Percentiles rank a stretch among this genome's conserved stretches.
phyloP scores from a whole-genome alignment of 768 basidiomycete species.

The Pleurotus ostreatus region DNA sequence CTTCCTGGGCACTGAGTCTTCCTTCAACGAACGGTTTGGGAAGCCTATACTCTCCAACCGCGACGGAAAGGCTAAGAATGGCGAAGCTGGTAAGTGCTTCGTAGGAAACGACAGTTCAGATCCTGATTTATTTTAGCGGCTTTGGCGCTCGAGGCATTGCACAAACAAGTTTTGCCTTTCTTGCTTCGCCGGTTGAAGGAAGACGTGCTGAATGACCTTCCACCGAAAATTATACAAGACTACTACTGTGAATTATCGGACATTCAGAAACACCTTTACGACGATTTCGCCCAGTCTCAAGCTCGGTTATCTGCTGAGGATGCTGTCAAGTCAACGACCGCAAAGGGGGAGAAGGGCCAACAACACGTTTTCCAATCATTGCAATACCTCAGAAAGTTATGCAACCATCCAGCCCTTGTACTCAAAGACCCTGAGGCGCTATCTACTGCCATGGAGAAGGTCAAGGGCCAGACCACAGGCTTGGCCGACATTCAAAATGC shows the following conservation, averaged over 20 bases:
- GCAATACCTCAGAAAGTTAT: conserved; percentile 95
- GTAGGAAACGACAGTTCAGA: background rate
- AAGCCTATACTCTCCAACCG: conserved; percentile 94
- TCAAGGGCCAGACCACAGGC: conserved; percentile 38
- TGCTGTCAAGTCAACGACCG: conserved; percentile 46
- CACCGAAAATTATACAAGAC: conserved; percentile 99
- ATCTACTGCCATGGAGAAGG: conserved; percentile 50
- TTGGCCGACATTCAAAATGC: conserved; percentile 86
- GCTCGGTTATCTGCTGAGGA: conserved; percentile 63
- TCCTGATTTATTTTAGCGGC: conserved; percentile 53
- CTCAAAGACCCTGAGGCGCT: conserved; percentile 69
- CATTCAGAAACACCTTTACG: conserved; percentile 90
- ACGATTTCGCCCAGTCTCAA: conserved; percentile 84
- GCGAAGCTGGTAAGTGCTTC: conserved; percentile 77
- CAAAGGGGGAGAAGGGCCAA: conserved; percentile 45
- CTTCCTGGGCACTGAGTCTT: conserved; percentile 91
- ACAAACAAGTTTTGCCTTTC: conserved; percentile 99
- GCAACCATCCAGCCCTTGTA: conserved; percentile 94
- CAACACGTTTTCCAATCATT: conserved; percentile 95
- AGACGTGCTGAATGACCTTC: conserved; percentile 91
- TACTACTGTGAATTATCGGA: conserved; percentile 98
- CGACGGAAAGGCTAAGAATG: conserved; percentile 91
- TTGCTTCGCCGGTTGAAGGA: conserved; percentile 94
- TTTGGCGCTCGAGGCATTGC: conserved; percentile 89
- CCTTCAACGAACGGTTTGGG: conserved; percentile 93